Conservation (phyloP, 2,329 filamentous ascomycete genomes). For the Fusarium sp. region DNA sequence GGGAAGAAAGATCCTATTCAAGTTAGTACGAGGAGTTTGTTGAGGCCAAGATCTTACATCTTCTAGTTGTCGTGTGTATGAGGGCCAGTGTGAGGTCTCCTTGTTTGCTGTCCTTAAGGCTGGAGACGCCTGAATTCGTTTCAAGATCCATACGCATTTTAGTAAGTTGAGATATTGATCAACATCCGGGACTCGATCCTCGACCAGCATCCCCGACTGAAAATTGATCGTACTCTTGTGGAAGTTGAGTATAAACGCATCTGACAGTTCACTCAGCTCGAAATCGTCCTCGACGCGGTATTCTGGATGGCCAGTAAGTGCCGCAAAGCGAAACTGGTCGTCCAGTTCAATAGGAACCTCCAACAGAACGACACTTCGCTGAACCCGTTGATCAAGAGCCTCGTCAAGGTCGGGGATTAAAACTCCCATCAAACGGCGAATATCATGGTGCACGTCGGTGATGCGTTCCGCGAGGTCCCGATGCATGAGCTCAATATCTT, state of each 20-base stretch:
- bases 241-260: constrained; percentile 49
- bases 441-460: constrained; percentile 35
- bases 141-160: constrained; percentile 50
- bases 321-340: constrained; percentile 40
- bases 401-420: constrained; percentile 43
- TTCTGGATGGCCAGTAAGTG: constrained; percentile 37
- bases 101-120: constrained; percentile 14
- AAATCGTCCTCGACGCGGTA: constrained; percentile 39
- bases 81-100: constrained; percentile 51
- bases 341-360: constrained; percentile 41
- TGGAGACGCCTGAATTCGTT: constrained; percentile 32
- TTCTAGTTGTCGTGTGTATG: constrained; percentile 48
- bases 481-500: constrained; percentile 46
- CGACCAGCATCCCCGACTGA: constrained; percentile 43
- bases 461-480: constrained; percentile 42
- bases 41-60: constrained; percentile 37
- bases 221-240: constrained; percentile 43
- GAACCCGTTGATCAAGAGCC: constrained; percentile 37
- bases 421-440: constrained; percentile 43
- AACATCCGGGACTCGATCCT: constrained; percentile 38
- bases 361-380: constrained; percentile 19
- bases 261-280: constrained; percentile 45
- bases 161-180: constrained; percentile 49
- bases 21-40: constrained; percentile 6
- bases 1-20: constrained; percentile 42